Conservation (phyloP, 345 rosid species). For the Sonneratia caseolaris region DNA sequence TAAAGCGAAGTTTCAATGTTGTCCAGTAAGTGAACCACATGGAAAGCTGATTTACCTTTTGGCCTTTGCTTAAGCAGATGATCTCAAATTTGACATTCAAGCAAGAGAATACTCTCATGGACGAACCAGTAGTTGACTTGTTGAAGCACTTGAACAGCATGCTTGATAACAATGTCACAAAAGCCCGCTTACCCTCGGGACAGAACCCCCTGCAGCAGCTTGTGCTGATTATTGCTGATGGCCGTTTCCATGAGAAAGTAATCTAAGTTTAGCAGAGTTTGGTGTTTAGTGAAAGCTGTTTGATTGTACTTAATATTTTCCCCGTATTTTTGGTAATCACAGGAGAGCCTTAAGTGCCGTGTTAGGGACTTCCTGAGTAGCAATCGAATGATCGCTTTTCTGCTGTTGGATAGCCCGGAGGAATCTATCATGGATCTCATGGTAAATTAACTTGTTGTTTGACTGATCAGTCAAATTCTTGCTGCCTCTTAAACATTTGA, state of each 20-base stretch:
- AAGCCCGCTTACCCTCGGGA: conserved; percentile 75
- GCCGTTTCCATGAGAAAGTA: conserved; percentile 88
- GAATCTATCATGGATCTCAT: conserved; percentile 58
- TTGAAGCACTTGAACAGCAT: conserved; percentile 52
- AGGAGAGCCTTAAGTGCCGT: conserved; percentile 58
- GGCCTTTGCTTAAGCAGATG: conserved; percentile 38
- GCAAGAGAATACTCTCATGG: conserved; percentile 78
- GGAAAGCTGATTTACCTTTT: neutral
- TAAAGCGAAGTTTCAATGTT: too few species aligned
- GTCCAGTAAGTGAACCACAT: too few species aligned
- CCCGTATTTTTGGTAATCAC: conserved; percentile 2
- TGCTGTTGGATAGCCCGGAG: conserved; percentile 59
- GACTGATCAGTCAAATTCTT: too few species aligned
- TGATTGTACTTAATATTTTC: neutral
- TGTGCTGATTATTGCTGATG: conserved; percentile 82
- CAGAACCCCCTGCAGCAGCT: conserved; percentile 94
- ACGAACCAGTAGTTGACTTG: conserved; percentile 74
- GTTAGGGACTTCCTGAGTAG: conserved; percentile 61
- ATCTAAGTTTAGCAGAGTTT: neutral
- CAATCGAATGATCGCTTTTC: conserved; percentile 89
- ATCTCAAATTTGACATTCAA: conserved; percentile 72
- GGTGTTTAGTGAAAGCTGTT: neutral
- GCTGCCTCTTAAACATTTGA: neutral
- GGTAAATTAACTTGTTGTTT: conserved; percentile 24
- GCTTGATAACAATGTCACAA: conserved; percentile 59